Evolutionary conservation across 1,284 basidiomycete species (phyloP).

Genomic region (Ceratobasidium sp.): DNA sequence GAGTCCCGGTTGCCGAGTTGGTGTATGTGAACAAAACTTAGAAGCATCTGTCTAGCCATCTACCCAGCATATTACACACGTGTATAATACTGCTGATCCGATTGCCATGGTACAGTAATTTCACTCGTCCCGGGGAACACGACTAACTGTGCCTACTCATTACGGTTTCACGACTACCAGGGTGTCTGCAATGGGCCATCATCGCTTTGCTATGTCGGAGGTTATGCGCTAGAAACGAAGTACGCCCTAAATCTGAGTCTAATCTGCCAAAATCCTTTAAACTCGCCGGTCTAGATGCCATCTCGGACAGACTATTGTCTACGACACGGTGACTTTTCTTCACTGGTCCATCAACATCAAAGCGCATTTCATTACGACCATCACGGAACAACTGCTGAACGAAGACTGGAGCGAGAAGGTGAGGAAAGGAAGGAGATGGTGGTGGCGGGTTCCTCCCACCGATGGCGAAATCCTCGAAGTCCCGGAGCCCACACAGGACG

Average conservation of each 20-base stretch:
- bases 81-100: constrained; percentile 85
- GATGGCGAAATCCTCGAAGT: constrained; percentile 38
- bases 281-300: constrained; percentile 45
- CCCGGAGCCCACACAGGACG: constrained; percentile 53
- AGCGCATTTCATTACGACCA: constrained; percentile 45
- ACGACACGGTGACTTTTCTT: constrained; percentile 47
- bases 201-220: constrained; percentile 61
- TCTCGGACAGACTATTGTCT: constrained; percentile 48
- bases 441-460: constrained; percentile 41
- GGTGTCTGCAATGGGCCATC: constrained; percentile 70
- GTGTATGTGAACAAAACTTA: not conserved
- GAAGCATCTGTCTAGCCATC: constrained; percentile 45
- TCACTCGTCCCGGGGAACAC: no score
- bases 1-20: constrained; percentile 1
- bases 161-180: no score
- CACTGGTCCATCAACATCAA: constrained; percentile 47
- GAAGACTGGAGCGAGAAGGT: constrained; percentile 46
- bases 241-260: not conserved
- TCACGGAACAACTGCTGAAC: constrained; percentile 47
- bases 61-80: constrained; percentile 61
- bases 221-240: constrained; percentile 58
- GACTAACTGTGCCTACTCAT: no score
- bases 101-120: constrained; percentile 57
- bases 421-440: constrained; percentile 5
- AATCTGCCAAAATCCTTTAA: no score